Evolutionary conservation across 257 asterid genomes (phyloP).

Genomic region (Anisodus tanguticus): DNA sequence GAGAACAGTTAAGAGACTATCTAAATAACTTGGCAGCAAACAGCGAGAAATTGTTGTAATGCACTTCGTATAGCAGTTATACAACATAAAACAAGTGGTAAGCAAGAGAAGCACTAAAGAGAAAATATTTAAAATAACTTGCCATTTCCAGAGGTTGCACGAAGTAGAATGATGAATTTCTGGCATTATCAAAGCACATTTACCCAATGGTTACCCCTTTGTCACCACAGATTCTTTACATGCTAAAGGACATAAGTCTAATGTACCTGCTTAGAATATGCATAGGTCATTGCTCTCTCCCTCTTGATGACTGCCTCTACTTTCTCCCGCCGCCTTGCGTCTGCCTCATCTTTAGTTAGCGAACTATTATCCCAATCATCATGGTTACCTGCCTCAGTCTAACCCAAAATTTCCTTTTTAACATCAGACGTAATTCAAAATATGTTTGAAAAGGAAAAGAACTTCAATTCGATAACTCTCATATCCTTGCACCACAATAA

Average conservation of each 20-base stretch:
- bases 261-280: constrained; percentile 81
- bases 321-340: constrained; percentile 64
- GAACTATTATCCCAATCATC: constrained; percentile 86
- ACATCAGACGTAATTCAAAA: not conserved
- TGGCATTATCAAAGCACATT: constrained; percentile 13
- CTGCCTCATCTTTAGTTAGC: constrained; percentile 81
- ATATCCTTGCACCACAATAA: not conserved
- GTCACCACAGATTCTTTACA: not conserved
- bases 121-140: not conserved
- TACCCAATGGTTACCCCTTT: not conserved
- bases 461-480: not conserved
- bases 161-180: not conserved
- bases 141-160: not conserved
- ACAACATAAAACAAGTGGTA: not conserved
- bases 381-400: constrained; percentile 63
- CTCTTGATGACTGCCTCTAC: constrained; percentile 87
- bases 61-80: not conserved
- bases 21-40: not conserved
- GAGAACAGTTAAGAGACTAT: not conserved
- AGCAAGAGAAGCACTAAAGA: not conserved
- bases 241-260: not conserved
- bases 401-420: constrained; percentile 24
- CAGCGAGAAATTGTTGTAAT: not conserved
- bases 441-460: not conserved
- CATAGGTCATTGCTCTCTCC: constrained; percentile 92